phyloP scores from a whole-genome alignment of 768 basidiomycete genomes.

The Mrakia frigida region DNA sequence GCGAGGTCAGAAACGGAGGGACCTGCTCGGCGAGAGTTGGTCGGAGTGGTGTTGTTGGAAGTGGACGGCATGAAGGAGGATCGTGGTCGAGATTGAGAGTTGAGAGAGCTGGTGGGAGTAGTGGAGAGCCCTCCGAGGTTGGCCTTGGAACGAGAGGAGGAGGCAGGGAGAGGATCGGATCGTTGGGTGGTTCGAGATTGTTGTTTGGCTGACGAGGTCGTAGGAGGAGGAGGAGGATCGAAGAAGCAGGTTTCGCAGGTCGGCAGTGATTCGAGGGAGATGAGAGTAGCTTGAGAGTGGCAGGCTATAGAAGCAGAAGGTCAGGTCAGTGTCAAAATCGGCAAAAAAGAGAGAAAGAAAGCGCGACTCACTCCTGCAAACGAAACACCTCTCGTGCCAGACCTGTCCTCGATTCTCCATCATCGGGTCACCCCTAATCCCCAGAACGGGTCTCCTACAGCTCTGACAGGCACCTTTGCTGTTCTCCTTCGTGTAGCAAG shows the following conservation, averaged over 20 bases:
- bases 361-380: background rate
- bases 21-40: background rate
- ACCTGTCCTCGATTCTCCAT: background rate
- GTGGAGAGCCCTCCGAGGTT: slow-evolving; percentile 5
- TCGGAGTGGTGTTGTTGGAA: background rate
- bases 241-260: slow-evolving; percentile 17
- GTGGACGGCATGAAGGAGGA: background rate
- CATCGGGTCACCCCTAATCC: slow-evolving; percentile 18
- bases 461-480: slow-evolving; percentile 17
- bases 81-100: background rate
- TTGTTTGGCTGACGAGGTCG: background rate
- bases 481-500: slow-evolving; percentile 8
- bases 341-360: no score
- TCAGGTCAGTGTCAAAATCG: background rate
- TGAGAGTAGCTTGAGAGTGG: background rate
- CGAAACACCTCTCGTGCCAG: slow-evolving; percentile 25
- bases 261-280: background rate
- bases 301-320: background rate
- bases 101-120: background rate
- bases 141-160: background rate
- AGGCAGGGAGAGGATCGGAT: background rate
- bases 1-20: slow-evolving; percentile 14
- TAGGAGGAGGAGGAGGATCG: background rate
- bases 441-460: background rate
- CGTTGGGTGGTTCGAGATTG: background rate